A percentile compares a stretch with the other conserved stretches of the same genome.
Evolutionary conservation across 768 basidiomycete species (phyloP).

Genomic region (Jaapia argillacea): DNA sequence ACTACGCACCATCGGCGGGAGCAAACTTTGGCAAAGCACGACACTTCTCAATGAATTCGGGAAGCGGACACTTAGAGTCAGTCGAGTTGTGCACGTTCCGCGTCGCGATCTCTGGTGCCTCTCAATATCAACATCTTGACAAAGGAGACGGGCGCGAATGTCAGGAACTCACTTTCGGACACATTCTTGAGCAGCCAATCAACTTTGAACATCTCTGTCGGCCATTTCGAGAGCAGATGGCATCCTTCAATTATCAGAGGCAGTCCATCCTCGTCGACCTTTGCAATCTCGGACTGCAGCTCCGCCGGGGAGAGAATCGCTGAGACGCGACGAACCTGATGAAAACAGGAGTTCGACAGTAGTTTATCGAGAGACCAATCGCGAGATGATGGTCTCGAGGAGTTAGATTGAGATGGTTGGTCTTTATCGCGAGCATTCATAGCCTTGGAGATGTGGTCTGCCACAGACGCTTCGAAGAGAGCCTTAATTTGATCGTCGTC

Average conservation of each 20-base stretch:
- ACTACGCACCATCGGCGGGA: too few species aligned
- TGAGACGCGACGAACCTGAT: conserved; percentile 25
- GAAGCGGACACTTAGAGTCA: conserved; percentile 42
- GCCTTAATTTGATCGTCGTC: neutral
- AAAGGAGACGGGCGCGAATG: too few species aligned
- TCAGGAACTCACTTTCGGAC: conserved; percentile 13
- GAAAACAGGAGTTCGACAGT: conserved; percentile 34
- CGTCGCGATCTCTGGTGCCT: conserved; percentile 41
- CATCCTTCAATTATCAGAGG: conserved; percentile 60
- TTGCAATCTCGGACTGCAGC: conserved; percentile 25
- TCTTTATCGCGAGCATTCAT: neutral
- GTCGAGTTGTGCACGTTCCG: conserved; percentile 52
- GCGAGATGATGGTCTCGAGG: conserved; percentile 28
- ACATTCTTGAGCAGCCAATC: conserved; percentile 40
- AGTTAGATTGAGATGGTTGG: too few species aligned
- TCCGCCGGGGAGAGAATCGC: conserved; percentile 1
- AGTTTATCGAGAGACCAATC: conserved; percentile 44
- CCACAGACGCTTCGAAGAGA: neutral
- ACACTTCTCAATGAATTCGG: too few species aligned
- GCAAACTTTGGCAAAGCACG: too few species aligned
- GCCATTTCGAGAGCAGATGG: conserved; percentile 49
- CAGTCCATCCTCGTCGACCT: conserved; percentile 38
- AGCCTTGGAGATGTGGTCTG: neutral
- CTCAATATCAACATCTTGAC: neutral
- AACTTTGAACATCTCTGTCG: conserved; percentile 37